A percentile compares a stretch with the other conserved stretches of the same genome.
These are phyloP conservation scores for Ophiognomonia clavigignenti-juglandacearum DNA, from an alignment of 2,329 filamentous ascomycete genomes.

Conservation along the genomic window DNA sequence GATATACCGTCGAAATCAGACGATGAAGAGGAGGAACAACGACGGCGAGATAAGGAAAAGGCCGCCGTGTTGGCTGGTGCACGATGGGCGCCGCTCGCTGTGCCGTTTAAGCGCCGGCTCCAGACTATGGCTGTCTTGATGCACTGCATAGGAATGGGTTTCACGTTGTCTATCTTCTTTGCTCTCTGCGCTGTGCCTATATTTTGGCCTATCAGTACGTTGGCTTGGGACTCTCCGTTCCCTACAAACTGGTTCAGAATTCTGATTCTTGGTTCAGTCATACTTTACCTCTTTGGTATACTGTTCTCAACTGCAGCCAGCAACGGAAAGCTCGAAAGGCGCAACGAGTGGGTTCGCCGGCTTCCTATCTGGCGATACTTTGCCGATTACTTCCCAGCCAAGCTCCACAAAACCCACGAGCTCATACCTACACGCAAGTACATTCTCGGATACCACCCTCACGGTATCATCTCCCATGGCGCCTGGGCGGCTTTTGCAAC, in stretches of 20 bases:
- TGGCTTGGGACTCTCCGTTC: too few relatives aligned
- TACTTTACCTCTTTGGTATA: constrained; percentile 78
- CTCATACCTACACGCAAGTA: constrained; percentile 83
- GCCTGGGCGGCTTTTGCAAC: constrained; percentile 89
- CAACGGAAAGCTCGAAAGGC: constrained; percentile 68
- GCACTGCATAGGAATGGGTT: constrained; percentile 67
- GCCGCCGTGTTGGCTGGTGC: constrained; percentile 45
- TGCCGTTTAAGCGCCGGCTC: constrained; percentile 65
- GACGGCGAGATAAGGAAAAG: constrained; percentile 6
- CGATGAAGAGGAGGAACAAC: constrained; percentile 3
- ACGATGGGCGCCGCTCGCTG: constrained; percentile 75
- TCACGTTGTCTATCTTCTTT: constrained; percentile 76
- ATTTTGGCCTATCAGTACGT: constrained; percentile 66
- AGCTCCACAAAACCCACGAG: constrained; percentile 76
- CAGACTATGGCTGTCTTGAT: constrained; percentile 75
- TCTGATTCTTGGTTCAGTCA: constrained; percentile 27
- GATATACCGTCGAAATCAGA: constrained; percentile 7
- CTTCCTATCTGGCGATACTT: constrained; percentile 82
- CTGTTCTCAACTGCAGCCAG: constrained; percentile 73
- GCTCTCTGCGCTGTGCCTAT: constrained; percentile 86
- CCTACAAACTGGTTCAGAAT: too few relatives aligned
- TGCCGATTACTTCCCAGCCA: constrained; percentile 86
- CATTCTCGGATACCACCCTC: constrained; percentile 94
- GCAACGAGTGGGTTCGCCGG: constrained; percentile 69
- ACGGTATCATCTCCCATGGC: constrained; percentile 96